Percentiles rank a stretch among this genome's conserved stretches.
phyloP scores from a whole-genome alignment of 257 asterid genomes.

The Leptodermis oblonga region DNA sequence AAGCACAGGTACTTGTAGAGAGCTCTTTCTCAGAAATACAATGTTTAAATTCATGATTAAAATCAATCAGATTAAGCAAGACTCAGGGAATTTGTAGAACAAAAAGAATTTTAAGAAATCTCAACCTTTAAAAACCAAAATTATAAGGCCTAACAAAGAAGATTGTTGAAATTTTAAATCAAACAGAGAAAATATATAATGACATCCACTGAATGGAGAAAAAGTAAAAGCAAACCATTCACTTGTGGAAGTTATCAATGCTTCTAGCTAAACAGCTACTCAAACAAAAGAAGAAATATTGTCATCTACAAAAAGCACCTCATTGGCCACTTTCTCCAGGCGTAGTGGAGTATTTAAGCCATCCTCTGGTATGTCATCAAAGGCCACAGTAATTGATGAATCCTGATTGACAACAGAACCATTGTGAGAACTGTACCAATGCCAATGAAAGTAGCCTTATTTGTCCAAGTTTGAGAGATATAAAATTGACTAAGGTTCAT shows the following conservation, averaged over 20 bases:
- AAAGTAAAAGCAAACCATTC: not conserved
- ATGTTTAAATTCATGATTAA: not conserved
- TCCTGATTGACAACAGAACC: slow-evolving; percentile 53
- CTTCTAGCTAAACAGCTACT: not conserved
- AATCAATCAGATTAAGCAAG: not conserved
- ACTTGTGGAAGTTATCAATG: not conserved
- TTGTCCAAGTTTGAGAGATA: not conserved
- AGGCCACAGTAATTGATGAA: slow-evolving; percentile 85
- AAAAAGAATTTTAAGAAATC: not conserved
- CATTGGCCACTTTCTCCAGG: slow-evolving; percentile 89
- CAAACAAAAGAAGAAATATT: slow-evolving; percentile 8
- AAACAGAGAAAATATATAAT: not conserved
- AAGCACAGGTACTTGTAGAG: slow-evolving; percentile 18
- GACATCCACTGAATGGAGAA: not conserved
- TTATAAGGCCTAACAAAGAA: not conserved
- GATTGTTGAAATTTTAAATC: not conserved
- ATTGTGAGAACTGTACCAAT: slow-evolving; percentile 3
- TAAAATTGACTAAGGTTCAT: not conserved
- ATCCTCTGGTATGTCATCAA: slow-evolving; percentile 94
- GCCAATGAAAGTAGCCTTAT: not conserved
- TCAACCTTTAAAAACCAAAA: not conserved
- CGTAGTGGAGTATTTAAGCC: slow-evolving; percentile 85
- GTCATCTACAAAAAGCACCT: slow-evolving; percentile 42
- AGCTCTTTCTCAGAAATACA: not conserved
- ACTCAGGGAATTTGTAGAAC: not conserved